Evolutionary conservation across 805 yeast species (phyloP).

Genomic region (Torulaspora delbrueckii): DNA sequence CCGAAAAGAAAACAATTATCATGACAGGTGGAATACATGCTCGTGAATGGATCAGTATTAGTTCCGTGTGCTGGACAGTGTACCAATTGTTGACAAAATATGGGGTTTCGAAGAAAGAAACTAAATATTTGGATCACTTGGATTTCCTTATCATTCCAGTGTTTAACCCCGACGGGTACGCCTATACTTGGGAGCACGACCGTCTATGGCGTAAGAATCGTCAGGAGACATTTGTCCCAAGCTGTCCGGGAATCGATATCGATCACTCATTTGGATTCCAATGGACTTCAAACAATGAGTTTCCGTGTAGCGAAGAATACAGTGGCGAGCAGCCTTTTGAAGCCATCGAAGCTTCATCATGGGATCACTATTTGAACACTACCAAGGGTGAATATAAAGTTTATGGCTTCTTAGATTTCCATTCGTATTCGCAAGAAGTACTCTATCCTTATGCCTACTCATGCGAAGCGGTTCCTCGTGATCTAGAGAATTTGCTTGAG

Average conservation of each 20-base stretch:
- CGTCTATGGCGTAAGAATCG: conserved; percentile 87
- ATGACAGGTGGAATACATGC: conserved; percentile 86
- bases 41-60: conserved; percentile 80
- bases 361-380: conserved; percentile 44
- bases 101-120: conserved; percentile 40
- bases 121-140: conserved; percentile 47
- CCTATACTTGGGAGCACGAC: conserved; percentile 72
- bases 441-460: conserved; percentile 79
- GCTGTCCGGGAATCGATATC: conserved; percentile 79
- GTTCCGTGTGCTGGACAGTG: conserved; percentile 58
- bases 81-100: conserved; percentile 45
- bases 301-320: conserved; percentile 81
- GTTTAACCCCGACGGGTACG: conserved; percentile 88
- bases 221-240: conserved; percentile 61
- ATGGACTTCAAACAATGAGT: conserved; percentile 57
- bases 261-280: conserved; percentile 79
- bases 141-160: conserved; percentile 80
- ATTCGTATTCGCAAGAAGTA: conserved; percentile 80
- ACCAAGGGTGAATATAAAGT: conserved; percentile 48
- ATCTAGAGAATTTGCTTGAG: conserved; percentile 74
- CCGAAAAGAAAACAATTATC: conserved; percentile 58
- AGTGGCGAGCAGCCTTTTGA: conserved; percentile 71
- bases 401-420: conserved; percentile 76
- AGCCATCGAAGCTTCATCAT: conserved; percentile 51
- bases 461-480: conserved; percentile 68